Base-by-base conservation (phyloP, 352 stramenopile species). In the Globisporangium orthogonon region DNA sequence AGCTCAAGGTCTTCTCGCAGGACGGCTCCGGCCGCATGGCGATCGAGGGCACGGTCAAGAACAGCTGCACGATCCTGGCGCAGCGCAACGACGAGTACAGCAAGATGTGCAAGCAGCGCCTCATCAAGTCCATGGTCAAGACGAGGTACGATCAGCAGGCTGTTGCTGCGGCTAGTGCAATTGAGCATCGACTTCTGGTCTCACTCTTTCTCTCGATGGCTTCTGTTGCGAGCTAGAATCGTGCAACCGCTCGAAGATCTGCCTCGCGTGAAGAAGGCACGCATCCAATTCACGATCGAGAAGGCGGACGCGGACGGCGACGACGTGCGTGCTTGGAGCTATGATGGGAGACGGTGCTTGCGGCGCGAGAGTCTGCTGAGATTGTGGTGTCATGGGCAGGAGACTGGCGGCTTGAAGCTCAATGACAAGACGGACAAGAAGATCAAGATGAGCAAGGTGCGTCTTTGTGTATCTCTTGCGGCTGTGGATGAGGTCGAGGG, bases 361-460 rank as follows among this genome's bases (percentile, higher is more conserved):
- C 23, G 23, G 23, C 23, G 23, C 23, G 23, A 23, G 23, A 0
- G 23, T 23, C 23, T 23, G 23, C 23, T 23, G 23, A 23, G 23
- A 23, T 23, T 23, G 23, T 23, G 23, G 1, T 23, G 23, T 23
- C 23, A 23, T 23, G 23, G 23, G 23, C 23, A 23, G 78, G 79
- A 86, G 52, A 61, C 73, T 41, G 54, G 54, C 17, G 76, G 80
- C n/a, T 55, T 64, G 28, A 85, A 85, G 73, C 73, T 85, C 37
- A 58, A 73, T 35, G 82, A 89, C 56, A 86, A 76, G 60, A 74
- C 63, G 47, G 81, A 88, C 70, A 94, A 91, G 71, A 94, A 93
- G 79, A 75, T 93, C 66, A 93, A 94, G 78, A 93, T 94, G 81
- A 91, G 82, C 79, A 90, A 89, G 68, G 83, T 89, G 69, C 41